Conservation (phyloP, 2,329 filamentous ascomycete genomes). For the Fusarium tricinctum region DNA sequence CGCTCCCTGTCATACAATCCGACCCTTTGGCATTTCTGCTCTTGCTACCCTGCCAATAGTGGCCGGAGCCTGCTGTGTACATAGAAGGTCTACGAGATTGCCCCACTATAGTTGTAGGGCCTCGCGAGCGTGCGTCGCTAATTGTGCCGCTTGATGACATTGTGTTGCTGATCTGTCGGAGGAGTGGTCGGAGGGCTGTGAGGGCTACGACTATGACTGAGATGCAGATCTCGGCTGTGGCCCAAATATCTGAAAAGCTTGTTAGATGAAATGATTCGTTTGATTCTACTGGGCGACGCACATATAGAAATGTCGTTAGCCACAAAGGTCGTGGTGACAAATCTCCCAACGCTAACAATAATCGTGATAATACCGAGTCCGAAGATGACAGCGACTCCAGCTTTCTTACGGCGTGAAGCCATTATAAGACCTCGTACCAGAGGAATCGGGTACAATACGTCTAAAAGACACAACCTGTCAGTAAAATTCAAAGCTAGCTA, state of each 20-base stretch:
- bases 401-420: background rate
- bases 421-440: background rate
- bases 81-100: fast-evolving
- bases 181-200: background rate
- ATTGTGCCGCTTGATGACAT: background rate
- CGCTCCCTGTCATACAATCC: background rate
- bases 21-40: background rate
- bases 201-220: conserved; percentile 17
- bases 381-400: conserved; percentile 8
- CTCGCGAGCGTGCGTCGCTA: too few species aligned
- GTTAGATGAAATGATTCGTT: background rate
- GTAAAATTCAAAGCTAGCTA: fast-evolving
- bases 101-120: background rate
- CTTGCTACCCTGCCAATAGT: background rate
- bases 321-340: conserved; percentile 12
- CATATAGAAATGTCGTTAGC: conserved; percentile 18
- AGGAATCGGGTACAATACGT: conserved; percentile 1
- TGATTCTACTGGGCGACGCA: fast-evolving
- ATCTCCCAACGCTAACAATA: conserved; percentile 14
- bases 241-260: conserved; percentile 1
- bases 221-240: conserved; percentile 19
- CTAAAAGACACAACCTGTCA: background rate
- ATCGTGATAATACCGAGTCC: conserved; percentile 7
- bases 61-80: background rate
- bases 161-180: background rate